Evolutionary conservation across 345 rosid genomes (phyloP), one percentile per base, ranked within the genome.

Genomic region (Salix suchowensis): DNA sequence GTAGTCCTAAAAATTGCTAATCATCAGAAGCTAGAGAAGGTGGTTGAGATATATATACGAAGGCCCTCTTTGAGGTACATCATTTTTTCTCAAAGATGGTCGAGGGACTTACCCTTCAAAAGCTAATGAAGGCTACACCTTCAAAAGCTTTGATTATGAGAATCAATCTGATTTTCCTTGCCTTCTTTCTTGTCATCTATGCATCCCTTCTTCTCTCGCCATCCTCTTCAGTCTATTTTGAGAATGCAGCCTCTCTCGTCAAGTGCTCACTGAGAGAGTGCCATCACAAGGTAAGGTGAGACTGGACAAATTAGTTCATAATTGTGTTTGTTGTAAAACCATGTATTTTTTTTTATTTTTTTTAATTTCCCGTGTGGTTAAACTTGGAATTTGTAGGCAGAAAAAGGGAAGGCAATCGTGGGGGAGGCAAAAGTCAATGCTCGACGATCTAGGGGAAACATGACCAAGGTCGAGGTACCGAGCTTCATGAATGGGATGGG

Each of bases 241-340:
- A 78, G 32, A 86, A 83, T 79, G 90, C 91, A 50, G 89, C 91
- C 30, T 87, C 97, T 18, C 86, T 87, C 46, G 85, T 93, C 74
- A 78, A 94, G 70, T 91, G 97, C 91, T 91, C 95, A 3, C 75
- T 90, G 79, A 89, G 79, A 58, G 91, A 92, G 60, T 91, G 99
- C 78, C 94, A 85, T 86, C 94, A 86, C 85, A 91, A 93, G 97
- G 98, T 93, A 85, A 92, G 98, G 97, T 90, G 90, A 91, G 96
- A 84, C 79, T 52, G 6, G 21, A 16, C 21, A 52, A 52, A 52
- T 15, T 5, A 15, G 15, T 52, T 16, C 21, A 18, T 18, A 18
- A 18, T 52, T 52, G 58, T 52, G 58, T n/a, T n/a, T n/a, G n/a
- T n/a, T n/a, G n/a, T n/a, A 28, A 24, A 14, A 34, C 28, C 14